Conservation (phyloP, 495 filamentous ascomycete genomes). For the Hypoxylon cercidicola region DNA sequence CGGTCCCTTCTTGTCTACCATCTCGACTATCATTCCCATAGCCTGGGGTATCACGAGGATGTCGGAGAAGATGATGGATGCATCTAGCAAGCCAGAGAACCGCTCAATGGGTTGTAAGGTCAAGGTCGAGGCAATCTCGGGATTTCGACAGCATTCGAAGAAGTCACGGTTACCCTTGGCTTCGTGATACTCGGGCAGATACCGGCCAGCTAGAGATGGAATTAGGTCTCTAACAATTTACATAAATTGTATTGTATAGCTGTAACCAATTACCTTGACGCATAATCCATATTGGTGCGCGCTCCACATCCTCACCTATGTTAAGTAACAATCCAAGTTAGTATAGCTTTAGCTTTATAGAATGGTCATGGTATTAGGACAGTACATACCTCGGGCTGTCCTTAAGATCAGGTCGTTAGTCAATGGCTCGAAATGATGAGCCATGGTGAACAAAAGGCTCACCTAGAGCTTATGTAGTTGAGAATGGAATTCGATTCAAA, state of each 20-base stretch:
- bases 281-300: conserved; percentile 98
- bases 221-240: too few relatives aligned
- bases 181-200: conserved; percentile 97
- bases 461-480: neutral
- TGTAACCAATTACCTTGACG: conserved; percentile 75
- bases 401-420: conserved; percentile 91
- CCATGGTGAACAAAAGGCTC: conserved; percentile 55
- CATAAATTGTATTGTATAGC: conserved; percentile 6
- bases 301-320: conserved; percentile 85
- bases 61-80: conserved; percentile 98
- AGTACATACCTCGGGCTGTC: conserved; percentile 79
- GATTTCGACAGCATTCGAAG: conserved; percentile 94
- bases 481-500: neutral
- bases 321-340: conserved; percentile 41
- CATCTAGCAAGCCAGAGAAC: conserved; percentile 89
- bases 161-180: conserved; percentile 91
- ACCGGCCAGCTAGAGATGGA: conserved; percentile 78
- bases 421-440: conserved; percentile 76
- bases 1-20: conserved; percentile 95
- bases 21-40: conserved; percentile 95
- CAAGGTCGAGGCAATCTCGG: conserved; percentile 89
- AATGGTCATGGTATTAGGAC: conserved; percentile 5
- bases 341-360: conserved; percentile 37
- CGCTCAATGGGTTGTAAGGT: conserved; percentile 95
- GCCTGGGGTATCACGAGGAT: conserved; percentile 98